These are phyloP conservation scores for Plicaturopsis crispa DNA, from an alignment of 768 basidiomycete species.

Conservation along the genomic window DNA sequence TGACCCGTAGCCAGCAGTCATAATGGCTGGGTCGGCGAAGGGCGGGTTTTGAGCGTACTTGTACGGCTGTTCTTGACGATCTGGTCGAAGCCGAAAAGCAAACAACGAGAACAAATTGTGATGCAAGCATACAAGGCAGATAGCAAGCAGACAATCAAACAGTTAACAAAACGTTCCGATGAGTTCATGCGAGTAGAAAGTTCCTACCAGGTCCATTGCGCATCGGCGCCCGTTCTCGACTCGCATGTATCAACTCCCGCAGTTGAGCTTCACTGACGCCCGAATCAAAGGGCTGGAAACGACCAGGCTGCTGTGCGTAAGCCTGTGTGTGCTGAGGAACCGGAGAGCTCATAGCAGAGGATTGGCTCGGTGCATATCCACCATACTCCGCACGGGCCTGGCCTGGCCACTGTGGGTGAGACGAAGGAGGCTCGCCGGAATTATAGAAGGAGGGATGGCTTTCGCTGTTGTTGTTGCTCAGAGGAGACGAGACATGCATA, in stretches of 20 bases:
- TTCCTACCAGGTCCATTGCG: slow-evolving; percentile 38
- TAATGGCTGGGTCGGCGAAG: slow-evolving; percentile 73
- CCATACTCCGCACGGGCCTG: slow-evolving; percentile 29
- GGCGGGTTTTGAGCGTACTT: slow-evolving; percentile 31
- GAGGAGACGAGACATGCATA: slow-evolving; percentile 46
- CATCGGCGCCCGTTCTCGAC: slow-evolving; percentile 45
- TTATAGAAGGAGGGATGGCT: slow-evolving; percentile 40
- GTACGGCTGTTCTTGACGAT: slow-evolving; percentile 25
- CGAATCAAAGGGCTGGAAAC: slow-evolving; percentile 50
- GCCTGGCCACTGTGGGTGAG: slow-evolving; percentile 42
- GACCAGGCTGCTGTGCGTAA: slow-evolving; percentile 23
- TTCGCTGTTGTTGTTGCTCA: slow-evolving; percentile 38
- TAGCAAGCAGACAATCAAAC: slow-evolving; percentile 9
- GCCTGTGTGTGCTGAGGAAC: slow-evolving; percentile 37
- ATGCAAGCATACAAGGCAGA: slow-evolving; percentile 1
- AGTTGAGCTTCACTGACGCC: slow-evolving; percentile 70
- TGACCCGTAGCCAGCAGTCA: slow-evolving; percentile 62
- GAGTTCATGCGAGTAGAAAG: slow-evolving; percentile 31
- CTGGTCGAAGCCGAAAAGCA: slow-evolving; percentile 23
- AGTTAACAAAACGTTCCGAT: slow-evolving; percentile 23
- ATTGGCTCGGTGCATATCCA: slow-evolving; percentile 30
- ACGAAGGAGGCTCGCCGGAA: slow-evolving; percentile 23
- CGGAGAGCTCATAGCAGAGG: slow-evolving; percentile 35
- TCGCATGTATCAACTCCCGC: slow-evolving; percentile 67
- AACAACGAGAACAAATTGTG: slow-evolving; percentile 5